Evolutionary conservation across 208 protist species (phyloP), one percentile per base, ranked within the genome.

Genomic region (Angomonas ambiguus): DNA sequence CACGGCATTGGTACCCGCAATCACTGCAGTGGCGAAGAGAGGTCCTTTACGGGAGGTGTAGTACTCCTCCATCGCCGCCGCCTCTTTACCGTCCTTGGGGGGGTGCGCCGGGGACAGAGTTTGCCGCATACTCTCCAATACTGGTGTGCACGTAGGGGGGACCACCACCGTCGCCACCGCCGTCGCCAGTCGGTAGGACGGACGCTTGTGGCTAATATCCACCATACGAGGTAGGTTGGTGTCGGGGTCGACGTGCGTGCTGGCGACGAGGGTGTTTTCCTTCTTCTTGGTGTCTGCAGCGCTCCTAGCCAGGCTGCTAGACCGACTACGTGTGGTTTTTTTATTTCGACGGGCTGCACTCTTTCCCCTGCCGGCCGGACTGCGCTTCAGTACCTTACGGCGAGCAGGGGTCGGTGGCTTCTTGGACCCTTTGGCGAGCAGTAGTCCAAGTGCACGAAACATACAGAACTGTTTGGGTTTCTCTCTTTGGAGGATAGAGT

Each of bases 1-100:
- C 13, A 94, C 96, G 0, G 90, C 97, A 80, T 96, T 96, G 5
- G 93, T 97, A 48, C 93, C 94, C 0, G 94, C 93, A 64, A 95
- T 88, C 5, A 92, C 84, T 13, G 89, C 89, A 0, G 89, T 95
- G 30, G 89, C 83, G 53, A 95, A 95, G 27, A 95, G 71, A 0
- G 89, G 89, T 0, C 85, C 89, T 64, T 91, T 92, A 41, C 83
- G 80, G 49, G 73, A 76, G 5, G 85, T 94, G 83, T 94, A 94
- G 72, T 92, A 94, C 68, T 94, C 88, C 72, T 94, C 88, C 74
- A 92, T 80, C 33, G 78, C 75, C 31, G 80, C 67, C 10, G 78
- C 72, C 25, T 59, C 28, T 30, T 59, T 20, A 30, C 55, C 18
- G 75, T 55, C 41, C 61, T 32, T 34, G 42, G 67, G 42, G 3